Evolutionary conservation across 306 rosid genomes (phyloP), one percentile per base, ranked within the genome.

Genomic region (Vicia faba): DNA sequence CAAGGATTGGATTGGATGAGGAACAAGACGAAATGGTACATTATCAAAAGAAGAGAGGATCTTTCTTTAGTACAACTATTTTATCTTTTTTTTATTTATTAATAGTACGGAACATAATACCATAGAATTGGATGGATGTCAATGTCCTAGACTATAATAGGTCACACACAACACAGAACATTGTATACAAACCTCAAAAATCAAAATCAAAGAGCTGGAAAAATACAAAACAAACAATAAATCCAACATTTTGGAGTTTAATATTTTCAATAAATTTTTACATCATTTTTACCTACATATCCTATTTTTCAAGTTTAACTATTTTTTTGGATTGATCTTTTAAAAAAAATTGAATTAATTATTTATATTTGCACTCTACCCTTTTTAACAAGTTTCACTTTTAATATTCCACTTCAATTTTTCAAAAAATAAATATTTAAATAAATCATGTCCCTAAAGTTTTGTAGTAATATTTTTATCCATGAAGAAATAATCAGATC

Each of bases 41-140:
- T 59, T 7, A 59, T 59, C 45, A 59, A 59, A 59, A 59, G 65
- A 61, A 61, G 66, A 61, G 66, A 33, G 66, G 66, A 59, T 55
- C 11, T 55, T 55, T 55, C 1, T 20, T 11, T 20, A 9, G 58
- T 20, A 51, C 58, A 51, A 51, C 11, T 45, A 14, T 5, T 45
- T 45, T 45, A 5, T 41, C n/a, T 3, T 14, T 2, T 14, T 18
- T 8, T 16, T 16, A 4, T 2, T 2, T 1, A 3, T 18, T 1
- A 23, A 11, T 0, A 23, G 3, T 14, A 14, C 6, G 19, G 15
- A 46, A 15, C 23, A 19, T 12, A 7, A 19, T 4, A 12, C 0
- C 35, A 26, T 55, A 2, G 61, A 55, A 11, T 55, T 55, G 16
- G 19, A 26, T 25, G 61, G 5, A 3, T 25, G 36, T 54, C 60